Evolutionary conservation across 208 protist genomes (phyloP).

Genomic region (Crithidia mellificae): DNA sequence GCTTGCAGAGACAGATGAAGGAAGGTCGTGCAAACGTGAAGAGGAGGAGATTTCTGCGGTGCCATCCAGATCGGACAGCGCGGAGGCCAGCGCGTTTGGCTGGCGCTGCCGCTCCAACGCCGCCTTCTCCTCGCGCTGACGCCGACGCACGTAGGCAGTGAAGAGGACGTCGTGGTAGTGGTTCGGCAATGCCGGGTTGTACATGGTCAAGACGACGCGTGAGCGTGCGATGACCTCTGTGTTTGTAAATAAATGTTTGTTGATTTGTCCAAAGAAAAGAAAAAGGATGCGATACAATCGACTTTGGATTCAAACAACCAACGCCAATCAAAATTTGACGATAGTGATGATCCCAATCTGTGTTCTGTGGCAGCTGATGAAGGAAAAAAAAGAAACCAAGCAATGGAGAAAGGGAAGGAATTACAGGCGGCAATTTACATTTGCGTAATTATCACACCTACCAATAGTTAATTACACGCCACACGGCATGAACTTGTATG

Average conservation of each 20-base stretch:
- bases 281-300: background rate
- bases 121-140: constrained; percentile 27
- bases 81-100: constrained; percentile 32
- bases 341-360: no score
- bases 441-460: no score
- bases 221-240: background rate
- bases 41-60: no score
- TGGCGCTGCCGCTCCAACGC: constrained; percentile 15
- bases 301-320: background rate
- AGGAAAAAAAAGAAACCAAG: no score
- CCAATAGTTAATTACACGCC: no score
- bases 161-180: constrained; percentile 58
- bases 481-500: no score
- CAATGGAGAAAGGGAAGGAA: no score
- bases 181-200: constrained; percentile 57
- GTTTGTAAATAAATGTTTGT: background rate
- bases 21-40: no score
- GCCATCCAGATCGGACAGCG: constrained; percentile 11
- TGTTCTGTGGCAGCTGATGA: no score
- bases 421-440: no score
- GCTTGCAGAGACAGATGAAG: background rate
- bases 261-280: background rate
- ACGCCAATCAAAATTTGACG: no score
- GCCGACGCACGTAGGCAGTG: constrained; percentile 33
- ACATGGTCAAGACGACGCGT: constrained; percentile 32